Base-by-base conservation (phyloP, 139 green algal genomes). In the Mesostigma viride region DNA sequence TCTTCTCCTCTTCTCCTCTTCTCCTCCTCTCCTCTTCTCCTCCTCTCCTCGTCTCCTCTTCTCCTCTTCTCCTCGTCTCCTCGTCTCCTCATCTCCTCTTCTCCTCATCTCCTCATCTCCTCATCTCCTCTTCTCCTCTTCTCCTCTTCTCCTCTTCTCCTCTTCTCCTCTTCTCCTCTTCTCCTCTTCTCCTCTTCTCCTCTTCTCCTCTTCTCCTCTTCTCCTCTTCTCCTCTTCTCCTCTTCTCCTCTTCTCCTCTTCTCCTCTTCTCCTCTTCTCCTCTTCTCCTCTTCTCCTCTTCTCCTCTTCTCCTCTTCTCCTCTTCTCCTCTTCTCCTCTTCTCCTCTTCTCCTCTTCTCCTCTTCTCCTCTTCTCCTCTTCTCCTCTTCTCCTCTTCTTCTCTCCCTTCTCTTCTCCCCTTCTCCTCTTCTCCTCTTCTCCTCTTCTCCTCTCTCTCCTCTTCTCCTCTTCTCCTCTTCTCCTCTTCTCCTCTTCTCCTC, bases 31-130 rank as follows among this genome's bases (percentile, higher is more conserved):
- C 45, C 22, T 22, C 45, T 56, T 56, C 45, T 27, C 63, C 79
- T 22, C 53, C 79, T 26, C 27, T 58, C 20, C 51, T 80, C 45
- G 64, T 48, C 22, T 56, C 45, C 22, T 22, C 45, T 56, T 56
- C 45, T 56, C 45, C 45, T 56, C 22, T 22, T 56, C 45, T 22
- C 22, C 22, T 22, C 22, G 22, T 22, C 22, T 56, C 45, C 22
- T 22, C 45, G 20, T 56, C 45, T 56, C 45, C 45, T 56, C 22
- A 22, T 56, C 22, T 22, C 22, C 22, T 22, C 45, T 22, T 22
- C 22, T 56, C 45, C 22, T 22, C 45, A 56, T 56, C 45, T 56
- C 45, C 45, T 56, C 22, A 22, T 22, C 45, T 56, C 22, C 45
- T 22, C 22, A 22, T 56, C 45, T 22, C 22, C 45, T 22, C 22